These are phyloP conservation scores for Dendrocalamus latiflorus DNA, from an alignment of 202 grass and related monocot genomes.

Conservation along the genomic window DNA sequence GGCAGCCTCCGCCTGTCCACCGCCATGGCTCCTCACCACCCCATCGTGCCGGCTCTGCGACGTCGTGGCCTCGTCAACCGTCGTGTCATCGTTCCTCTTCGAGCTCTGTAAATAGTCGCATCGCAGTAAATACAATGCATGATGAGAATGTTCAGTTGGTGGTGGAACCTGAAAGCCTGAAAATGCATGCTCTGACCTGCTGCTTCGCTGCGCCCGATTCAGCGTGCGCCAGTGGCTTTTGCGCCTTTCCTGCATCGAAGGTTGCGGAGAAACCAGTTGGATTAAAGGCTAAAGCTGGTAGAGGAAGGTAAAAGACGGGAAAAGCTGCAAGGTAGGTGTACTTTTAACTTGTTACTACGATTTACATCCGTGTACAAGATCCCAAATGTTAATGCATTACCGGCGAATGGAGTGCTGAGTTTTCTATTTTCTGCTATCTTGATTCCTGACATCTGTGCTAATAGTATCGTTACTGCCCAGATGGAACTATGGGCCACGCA, in stretches of 20 bases:
- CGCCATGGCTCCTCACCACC: background rate
- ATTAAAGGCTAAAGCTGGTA: slow-evolving; percentile 12
- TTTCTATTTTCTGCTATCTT: background rate
- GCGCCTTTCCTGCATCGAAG: slow-evolving; percentile 41
- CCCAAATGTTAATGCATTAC: background rate
- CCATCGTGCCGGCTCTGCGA: background rate
- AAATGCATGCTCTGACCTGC: slow-evolving; percentile 13
- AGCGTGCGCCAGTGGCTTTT: slow-evolving; percentile 19
- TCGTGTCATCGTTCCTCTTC: background rate
- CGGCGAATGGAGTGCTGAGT: background rate
- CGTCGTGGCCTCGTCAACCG: no score
- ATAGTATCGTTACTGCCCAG: background rate
- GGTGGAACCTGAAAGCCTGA: background rate
- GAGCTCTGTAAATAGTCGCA: background rate
- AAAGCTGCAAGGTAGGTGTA: background rate
- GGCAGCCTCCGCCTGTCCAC: background rate
- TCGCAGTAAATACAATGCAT: background rate
- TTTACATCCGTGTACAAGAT: background rate
- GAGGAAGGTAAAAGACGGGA: background rate
- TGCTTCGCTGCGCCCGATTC: background rate
- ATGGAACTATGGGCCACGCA: slow-evolving; percentile 14
- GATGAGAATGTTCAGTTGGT: background rate
- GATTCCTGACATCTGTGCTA: slow-evolving; percentile 14
- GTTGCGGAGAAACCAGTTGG: background rate
- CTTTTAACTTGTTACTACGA: background rate